Evolutionary conservation across 441 rosid species (phyloP).

Genomic region (Dalechampia spathulata): DNA sequence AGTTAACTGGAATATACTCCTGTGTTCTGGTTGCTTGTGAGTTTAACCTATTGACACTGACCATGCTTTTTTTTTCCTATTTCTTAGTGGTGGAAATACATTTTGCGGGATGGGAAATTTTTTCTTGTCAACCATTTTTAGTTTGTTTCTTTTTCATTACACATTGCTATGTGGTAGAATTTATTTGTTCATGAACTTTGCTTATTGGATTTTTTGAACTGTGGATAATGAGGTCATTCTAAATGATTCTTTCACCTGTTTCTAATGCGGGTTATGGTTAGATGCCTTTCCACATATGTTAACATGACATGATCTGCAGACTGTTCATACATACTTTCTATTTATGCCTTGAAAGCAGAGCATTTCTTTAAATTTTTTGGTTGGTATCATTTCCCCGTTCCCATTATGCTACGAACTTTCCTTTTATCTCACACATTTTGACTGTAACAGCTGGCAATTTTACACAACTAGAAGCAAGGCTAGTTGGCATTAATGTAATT

Average conservation of each 20-base stretch:
- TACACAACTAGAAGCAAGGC: conserved; percentile 53
- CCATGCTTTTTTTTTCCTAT: not conserved
- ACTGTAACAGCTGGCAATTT: conserved; percentile 36
- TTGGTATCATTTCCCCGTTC: not conserved
- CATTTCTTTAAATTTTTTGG: not conserved
- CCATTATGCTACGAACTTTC: not conserved
- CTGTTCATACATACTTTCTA: not conserved
- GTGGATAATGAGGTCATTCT: not conserved
- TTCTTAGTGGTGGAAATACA: not conserved
- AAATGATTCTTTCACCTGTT: not conserved
- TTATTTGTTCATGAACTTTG: not conserved
- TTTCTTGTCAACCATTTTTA: not conserved
- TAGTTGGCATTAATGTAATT: conserved; percentile 69
- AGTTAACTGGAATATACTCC: too few species aligned
- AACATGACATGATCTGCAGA: not conserved
- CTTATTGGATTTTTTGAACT: not conserved
- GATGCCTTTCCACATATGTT: not conserved
- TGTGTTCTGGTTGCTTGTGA: too few species aligned
- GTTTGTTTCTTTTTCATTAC: not conserved
- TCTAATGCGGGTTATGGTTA: not conserved
- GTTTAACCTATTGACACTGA: not conserved
- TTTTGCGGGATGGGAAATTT: not conserved
- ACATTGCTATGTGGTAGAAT: not conserved
- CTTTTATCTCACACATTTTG: conserved; percentile 3
- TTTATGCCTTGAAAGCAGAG: not conserved